Conservation (phyloP, 1,284 basidiomycete species). For the Agaricales sp. region DNA sequence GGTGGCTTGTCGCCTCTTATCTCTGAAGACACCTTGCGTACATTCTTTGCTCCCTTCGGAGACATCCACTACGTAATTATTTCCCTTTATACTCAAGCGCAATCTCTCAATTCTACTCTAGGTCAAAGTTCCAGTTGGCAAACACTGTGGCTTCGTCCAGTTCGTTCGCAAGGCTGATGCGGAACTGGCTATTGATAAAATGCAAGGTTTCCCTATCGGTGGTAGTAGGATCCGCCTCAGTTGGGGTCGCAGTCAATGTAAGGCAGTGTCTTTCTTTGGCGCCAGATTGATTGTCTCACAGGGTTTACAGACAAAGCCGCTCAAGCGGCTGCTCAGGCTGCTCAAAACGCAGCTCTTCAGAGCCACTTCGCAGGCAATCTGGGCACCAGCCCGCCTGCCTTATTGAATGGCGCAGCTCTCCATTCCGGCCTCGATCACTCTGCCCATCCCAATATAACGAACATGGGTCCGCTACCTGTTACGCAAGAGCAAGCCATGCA, state of each 20-base stretch:
- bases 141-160: slow-evolving; percentile 94
- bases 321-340: slow-evolving; percentile 76
- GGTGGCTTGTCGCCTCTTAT: slow-evolving; percentile 81
- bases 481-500: slow-evolving; percentile 61
- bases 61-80: slow-evolving; percentile 79
- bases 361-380: slow-evolving; percentile 21
- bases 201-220: slow-evolving; percentile 93
- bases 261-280: slow-evolving; percentile 17
- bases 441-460: not conserved
- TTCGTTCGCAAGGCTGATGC: slow-evolving; percentile 89
- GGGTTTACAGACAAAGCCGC: slow-evolving; percentile 64
- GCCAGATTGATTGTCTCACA: not conserved
- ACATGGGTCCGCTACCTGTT: slow-evolving; percentile 18
- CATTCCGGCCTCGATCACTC: slow-evolving; percentile 14
- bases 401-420: slow-evolving; percentile 26
- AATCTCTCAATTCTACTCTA: slow-evolving; percentile 18
- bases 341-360: slow-evolving; percentile 61
- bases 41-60: slow-evolving; percentile 84
- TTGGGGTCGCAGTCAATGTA: slow-evolving; percentile 90
- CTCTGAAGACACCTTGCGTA: slow-evolving; percentile 78
- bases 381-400: slow-evolving; percentile 8
- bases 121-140: slow-evolving; percentile 93
- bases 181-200: slow-evolving; percentile 86
- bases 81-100: not conserved
- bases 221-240: slow-evolving; percentile 85